These are phyloP conservation scores for Dispira parvispora DNA, from an alignment of 192 early-diverging fungal genomes.

Conservation along the genomic window DNA sequence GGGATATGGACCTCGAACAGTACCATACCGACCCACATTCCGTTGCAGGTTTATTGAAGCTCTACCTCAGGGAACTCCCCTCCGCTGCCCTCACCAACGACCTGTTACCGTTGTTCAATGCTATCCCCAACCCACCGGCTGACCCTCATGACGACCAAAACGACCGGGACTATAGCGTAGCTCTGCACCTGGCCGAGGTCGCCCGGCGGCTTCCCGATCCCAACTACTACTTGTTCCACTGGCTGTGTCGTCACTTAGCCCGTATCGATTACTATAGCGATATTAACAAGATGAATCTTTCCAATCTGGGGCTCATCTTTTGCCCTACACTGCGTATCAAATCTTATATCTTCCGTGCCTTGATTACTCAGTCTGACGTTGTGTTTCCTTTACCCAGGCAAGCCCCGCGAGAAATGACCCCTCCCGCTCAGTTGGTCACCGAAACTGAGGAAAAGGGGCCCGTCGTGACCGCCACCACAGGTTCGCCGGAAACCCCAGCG, in stretches of 20 bases:
- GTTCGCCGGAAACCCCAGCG: not conserved
- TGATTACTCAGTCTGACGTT: conserved; percentile 18
- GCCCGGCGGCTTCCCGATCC: conserved; percentile 26
- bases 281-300: conserved; percentile 39
- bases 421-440: not conserved
- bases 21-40: conserved; percentile 34
- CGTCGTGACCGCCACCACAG: not conserved
- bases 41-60: conserved; percentile 37
- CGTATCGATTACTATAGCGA: conserved; percentile 26
- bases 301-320: conserved; percentile 42
- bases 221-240: conserved; percentile 31
- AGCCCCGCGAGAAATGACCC: not conserved
- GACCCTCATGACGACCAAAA: conserved; percentile 18
- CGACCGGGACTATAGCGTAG: conserved; percentile 7
- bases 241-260: conserved; percentile 33
- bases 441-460: not conserved
- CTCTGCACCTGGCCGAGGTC: conserved; percentile 18
- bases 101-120: conserved; percentile 21
- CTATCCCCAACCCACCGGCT: conserved; percentile 14
- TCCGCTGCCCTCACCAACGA: conserved; percentile 20
- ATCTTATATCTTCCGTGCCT: conserved; percentile 31
- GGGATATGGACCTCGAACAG: conserved; percentile 27
- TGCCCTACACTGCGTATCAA: conserved; percentile 37
- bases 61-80: conserved; percentile 38
- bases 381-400: conserved; percentile 7